Base-by-base conservation (phyloP, 1,284 basidiomycete species). In the Austropuccinia psidii region DNA sequence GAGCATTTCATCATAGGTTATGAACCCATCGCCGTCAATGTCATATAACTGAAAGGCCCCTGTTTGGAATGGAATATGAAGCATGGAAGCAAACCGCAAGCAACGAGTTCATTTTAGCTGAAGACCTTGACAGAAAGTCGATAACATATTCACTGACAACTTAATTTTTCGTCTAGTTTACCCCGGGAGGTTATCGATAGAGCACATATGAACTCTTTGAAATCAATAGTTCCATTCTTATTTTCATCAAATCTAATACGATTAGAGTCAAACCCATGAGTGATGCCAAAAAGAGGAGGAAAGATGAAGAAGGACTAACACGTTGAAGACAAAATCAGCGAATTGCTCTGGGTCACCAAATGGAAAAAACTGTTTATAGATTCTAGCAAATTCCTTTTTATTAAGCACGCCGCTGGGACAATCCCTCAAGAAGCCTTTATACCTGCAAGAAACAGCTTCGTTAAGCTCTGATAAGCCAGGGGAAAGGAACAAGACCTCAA, bases 31-130 rank as follows among this genome's bases (percentile, higher is more conserved):
- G 77, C 91, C 91, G 83, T 99, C 92, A 79, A 98, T 98, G 81
- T 99, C 96, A 82, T 99, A 99, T 58, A 99, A 85, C 82, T 98
- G 93, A 87, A 98, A 99, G 9, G 96, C 96, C 96, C 95, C 93
- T 97, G 82, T 75, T 57, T 60, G 8, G n/a, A 29, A 5, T 47
- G n/a, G n/a, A n/a, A n/a, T n/a, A 55, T 65, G 17, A 55, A 49
- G 29, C 37, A 39, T 7, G 33, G 75, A 37, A 57, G 74, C 33
- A 27, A 29, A 29, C 31, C n/a, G 37, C 19, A 13, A 33, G 8
- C 24, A 43, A 54, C 27, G 7, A 11, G 29, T 29, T 27, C 35
- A 19, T 6, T 9, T 9, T 27, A 64, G 7, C 19, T 21, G 31
- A 74, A 75, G 66, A 76, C 52, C 24, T 29, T 52, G 35, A 50